Percentiles rank a stretch among this genome's conserved stretches.
Conservation (phyloP, 192 early-diverging fungal species). For the Fimicolochytrium jonesii region DNA sequence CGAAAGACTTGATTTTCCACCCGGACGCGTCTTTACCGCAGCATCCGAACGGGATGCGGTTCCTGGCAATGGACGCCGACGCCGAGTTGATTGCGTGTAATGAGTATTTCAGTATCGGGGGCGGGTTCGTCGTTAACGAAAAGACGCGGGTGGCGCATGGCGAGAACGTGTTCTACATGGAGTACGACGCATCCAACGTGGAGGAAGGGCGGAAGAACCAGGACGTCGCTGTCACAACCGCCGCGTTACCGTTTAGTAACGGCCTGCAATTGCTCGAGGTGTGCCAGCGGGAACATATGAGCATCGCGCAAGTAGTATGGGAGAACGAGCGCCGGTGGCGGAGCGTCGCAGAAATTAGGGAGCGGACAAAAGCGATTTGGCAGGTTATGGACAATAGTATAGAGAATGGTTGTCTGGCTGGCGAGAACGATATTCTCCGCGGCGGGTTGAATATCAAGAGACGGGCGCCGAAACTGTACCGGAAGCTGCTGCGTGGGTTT, state of each 20-base stretch:
- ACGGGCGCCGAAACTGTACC: constrained; percentile 81
- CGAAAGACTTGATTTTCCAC: constrained; percentile 84
- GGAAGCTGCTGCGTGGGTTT: constrained; percentile 73
- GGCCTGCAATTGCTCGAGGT: constrained; percentile 73
- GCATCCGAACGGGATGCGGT: constrained; percentile 95
- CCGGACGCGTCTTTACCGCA: constrained; percentile 81
- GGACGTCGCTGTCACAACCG: constrained; percentile 53
- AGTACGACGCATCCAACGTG: constrained; percentile 30
- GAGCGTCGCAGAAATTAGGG: constrained; percentile 71
- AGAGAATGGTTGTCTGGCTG: constrained; percentile 36
- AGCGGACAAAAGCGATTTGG: constrained; percentile 77
- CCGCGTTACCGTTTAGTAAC: constrained; percentile 80
- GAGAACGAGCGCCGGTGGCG: constrained; percentile 93
- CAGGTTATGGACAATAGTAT: constrained; percentile 84
- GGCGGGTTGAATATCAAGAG: constrained; percentile 77
- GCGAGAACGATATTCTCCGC: constrained; percentile 58
- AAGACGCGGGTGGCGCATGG: constrained; percentile 73
- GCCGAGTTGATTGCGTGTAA: constrained; percentile 86
- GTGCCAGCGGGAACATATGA: constrained; percentile 76
- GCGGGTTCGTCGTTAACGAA: constrained; percentile 95
- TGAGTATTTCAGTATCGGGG: constrained; percentile 95
- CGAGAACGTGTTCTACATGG: constrained; percentile 61
- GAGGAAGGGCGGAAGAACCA: constrained; percentile 21
- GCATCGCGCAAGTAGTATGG: constrained; percentile 94
- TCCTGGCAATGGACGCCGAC: constrained; percentile 75